These are phyloP conservation scores for Borealophlyctis nickersoniae DNA, from an alignment of 192 early-diverging fungal species.

Conservation along the genomic window DNA sequence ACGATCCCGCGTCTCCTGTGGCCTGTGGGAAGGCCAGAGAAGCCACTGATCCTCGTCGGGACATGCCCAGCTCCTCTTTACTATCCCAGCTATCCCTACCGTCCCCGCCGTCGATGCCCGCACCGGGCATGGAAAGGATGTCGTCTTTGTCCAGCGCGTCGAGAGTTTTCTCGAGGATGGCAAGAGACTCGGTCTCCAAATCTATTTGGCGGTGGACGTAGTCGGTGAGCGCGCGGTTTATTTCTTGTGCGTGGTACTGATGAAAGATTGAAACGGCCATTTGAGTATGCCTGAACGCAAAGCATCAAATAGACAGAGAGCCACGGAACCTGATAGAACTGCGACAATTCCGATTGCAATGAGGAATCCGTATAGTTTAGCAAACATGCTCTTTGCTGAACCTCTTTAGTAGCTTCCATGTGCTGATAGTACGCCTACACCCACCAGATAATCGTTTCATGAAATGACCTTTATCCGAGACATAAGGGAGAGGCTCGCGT, in stretches of 20 bases:
- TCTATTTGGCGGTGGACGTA: constrained; percentile 16
- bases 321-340: constrained; percentile 9
- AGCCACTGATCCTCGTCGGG: too few relatives aligned
- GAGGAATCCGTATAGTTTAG: constrained; percentile 11
- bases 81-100: too few relatives aligned
- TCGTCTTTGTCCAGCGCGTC: not conserved
- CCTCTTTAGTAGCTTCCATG: constrained; percentile 6
- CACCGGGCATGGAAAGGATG: too few relatives aligned
- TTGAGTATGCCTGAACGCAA: constrained; percentile 3
- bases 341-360: constrained; percentile 16
- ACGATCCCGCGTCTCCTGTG: too few relatives aligned
- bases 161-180: not conserved
- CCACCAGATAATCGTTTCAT: too few relatives aligned
- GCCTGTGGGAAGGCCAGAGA: too few relatives aligned
- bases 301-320: not conserved
- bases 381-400: constrained; percentile 17
- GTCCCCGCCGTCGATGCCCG: too few relatives aligned
- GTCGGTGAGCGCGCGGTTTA: not conserved
- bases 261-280: not conserved
- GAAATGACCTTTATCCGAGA: not conserved
- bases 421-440: constrained; percentile 18
- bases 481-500: not conserved
- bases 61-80: too few relatives aligned
- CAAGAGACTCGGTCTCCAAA: constrained; percentile 9
- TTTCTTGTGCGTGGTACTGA: constrained; percentile 15